phyloP scores from a whole-genome alignment of 169 alveolate species.

The Babesia caballi region DNA sequence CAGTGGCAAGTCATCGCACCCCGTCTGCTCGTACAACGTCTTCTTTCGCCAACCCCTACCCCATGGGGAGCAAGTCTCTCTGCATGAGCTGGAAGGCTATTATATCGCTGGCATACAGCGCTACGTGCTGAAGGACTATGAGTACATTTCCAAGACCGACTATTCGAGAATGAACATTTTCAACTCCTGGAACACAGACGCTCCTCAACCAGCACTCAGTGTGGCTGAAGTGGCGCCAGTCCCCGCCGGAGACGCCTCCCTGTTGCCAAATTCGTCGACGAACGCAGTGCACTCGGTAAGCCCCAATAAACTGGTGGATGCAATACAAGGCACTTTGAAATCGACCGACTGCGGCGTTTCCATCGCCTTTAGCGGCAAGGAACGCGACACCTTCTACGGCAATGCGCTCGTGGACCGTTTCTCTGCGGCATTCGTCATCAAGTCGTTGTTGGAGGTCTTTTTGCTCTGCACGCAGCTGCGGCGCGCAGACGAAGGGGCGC shows the following conservation, averaged over 20 bases:
- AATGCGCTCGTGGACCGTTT: neutral
- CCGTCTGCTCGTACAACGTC: conserved; percentile 14
- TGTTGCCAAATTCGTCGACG: neutral
- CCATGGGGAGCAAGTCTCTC: conserved; percentile 14
- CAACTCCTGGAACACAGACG: conserved; percentile 1
- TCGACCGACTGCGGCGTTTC: conserved; percentile 25
- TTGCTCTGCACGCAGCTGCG: conserved; percentile 20
- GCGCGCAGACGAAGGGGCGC: conserved; percentile 30
- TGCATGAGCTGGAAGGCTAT: conserved; percentile 34
- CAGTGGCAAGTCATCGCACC: neutral
- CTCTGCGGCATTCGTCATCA: conserved; percentile 3
- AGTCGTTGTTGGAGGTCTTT: conserved; percentile 15
- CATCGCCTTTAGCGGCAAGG: conserved; percentile 29
- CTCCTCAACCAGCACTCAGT: neutral
- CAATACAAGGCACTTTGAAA: conserved; percentile 13
- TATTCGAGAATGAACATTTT: conserved; percentile 26
- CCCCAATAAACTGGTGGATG: conserved; percentile 1
- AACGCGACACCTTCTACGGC: conserved; percentile 36
- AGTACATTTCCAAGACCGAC: conserved; percentile 27
- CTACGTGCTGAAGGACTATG: conserved; percentile 34
- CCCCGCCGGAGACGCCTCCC: neutral
- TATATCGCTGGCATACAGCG: conserved; percentile 28
- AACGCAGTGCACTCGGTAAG: too few relatives aligned
- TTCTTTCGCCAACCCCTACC: conserved; percentile 35
- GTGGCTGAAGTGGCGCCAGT: conserved; percentile 4